A percentile compares a stretch with the other conserved stretches of the same genome.
phyloP scores from a whole-genome alignment of 169 alveolate genomes.

The Cryptosporidium canis region DNA sequence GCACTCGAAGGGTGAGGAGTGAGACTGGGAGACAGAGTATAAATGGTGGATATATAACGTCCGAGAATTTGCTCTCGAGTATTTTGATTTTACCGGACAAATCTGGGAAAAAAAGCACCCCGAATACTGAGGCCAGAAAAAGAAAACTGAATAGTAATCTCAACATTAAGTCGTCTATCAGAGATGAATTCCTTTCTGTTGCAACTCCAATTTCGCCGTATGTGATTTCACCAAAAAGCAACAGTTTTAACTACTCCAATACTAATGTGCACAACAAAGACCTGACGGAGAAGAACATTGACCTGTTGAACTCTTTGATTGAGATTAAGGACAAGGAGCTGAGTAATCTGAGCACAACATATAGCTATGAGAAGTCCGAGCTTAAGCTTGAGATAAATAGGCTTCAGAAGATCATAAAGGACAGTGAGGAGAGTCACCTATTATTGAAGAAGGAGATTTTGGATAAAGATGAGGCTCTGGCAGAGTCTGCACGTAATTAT shows the following conservation, averaged over 20 bases:
- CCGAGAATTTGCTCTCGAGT: not conserved
- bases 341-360: constrained; percentile 3
- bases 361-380: constrained; percentile 61
- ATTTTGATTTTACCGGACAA: not conserved
- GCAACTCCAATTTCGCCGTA: constrained; percentile 61
- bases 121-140: constrained; percentile 26
- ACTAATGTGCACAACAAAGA: constrained; percentile 4
- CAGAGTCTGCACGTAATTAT: not conserved
- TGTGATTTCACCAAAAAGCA: constrained; percentile 43
- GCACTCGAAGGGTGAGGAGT: not conserved
- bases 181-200: constrained; percentile 19
- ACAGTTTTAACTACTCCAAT: not conserved
- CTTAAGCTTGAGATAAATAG: constrained; percentile 46
- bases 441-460: constrained; percentile 8
- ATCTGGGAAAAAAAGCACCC: not conserved
- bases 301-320: constrained; percentile 32
- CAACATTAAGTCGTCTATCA: not conserved
- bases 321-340: constrained; percentile 56
- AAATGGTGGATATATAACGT: not conserved
- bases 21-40: not conserved
- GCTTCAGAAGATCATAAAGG: constrained; percentile 35
- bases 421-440: constrained; percentile 19
- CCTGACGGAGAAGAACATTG: constrained; percentile 45
- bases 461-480: constrained; percentile 10
- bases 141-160: not conserved